Conservation (phyloP, 106 monocot species). For the Iris macrosiphon region DNA sequence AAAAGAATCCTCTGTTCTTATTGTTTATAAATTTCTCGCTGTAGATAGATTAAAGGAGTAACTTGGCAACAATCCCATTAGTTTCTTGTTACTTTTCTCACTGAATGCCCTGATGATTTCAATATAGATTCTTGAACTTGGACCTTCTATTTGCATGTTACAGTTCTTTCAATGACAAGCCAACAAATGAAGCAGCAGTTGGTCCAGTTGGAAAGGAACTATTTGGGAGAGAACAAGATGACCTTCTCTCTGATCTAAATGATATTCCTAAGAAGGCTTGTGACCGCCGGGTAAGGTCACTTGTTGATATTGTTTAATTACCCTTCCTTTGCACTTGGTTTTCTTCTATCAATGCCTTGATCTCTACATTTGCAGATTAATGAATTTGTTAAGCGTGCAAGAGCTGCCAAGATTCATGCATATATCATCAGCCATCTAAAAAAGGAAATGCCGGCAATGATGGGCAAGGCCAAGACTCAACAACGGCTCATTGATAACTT, state of each 20-base stretch:
- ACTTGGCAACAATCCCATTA: no score
- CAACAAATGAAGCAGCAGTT: constrained; percentile 46
- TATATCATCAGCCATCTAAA: constrained; percentile 80
- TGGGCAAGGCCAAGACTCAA: constrained; percentile 84
- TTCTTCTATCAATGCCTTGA: not conserved
- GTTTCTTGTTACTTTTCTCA: no score
- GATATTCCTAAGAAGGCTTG: constrained; percentile 90
- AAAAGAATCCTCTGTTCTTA: no score
- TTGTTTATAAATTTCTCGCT: no score
- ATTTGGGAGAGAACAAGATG: constrained; percentile 85
- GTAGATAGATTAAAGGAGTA: no score
- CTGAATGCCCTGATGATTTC: no score
- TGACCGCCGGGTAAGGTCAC: constrained; percentile 44
- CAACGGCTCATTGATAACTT: constrained; percentile 63
- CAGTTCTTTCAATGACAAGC: constrained; percentile 85
- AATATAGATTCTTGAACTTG: no score
- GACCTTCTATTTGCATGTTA: not conserved
- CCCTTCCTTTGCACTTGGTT: not conserved
- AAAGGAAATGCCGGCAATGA: constrained; percentile 88
- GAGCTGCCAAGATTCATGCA: constrained; percentile 77
- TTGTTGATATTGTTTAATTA: not conserved
- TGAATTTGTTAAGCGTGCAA: constrained; percentile 87
- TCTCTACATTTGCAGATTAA: constrained; percentile 39
- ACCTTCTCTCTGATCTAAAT: constrained; percentile 77
- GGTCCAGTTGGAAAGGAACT: constrained; percentile 74